phyloP scores from a whole-genome alignment of 208 protist genomes.

The Leptomonas seymouri region DNA sequence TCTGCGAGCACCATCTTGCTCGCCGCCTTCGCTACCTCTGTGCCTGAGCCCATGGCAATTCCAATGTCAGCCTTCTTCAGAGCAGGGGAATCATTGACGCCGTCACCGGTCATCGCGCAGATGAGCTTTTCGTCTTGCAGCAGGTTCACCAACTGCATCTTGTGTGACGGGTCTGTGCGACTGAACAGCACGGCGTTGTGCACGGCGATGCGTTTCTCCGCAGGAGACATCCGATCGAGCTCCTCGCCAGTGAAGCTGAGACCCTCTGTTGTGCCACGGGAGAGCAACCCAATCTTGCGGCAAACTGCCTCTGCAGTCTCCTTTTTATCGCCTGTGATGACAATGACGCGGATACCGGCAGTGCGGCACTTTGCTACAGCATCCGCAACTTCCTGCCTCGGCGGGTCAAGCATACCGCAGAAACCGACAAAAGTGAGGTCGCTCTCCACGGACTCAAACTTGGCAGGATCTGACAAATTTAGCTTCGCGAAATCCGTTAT shows the following conservation, averaged over 20 bases:
- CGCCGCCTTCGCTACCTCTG: slow-evolving; percentile 97
- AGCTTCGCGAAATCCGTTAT: slow-evolving; percentile 34
- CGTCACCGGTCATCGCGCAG: slow-evolving; percentile 92
- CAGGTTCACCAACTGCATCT: slow-evolving; percentile 86
- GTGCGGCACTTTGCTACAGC: slow-evolving; percentile 92
- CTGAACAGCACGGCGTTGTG: slow-evolving; percentile 79
- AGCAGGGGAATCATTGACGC: slow-evolving; percentile 96
- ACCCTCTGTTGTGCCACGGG: slow-evolving; percentile 29
- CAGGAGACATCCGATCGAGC: slow-evolving; percentile 65
- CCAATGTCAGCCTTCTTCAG: slow-evolving; percentile 99
- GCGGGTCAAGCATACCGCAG: slow-evolving; percentile 95
- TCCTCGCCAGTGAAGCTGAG: slow-evolving; percentile 78
- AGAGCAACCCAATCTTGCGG: slow-evolving; percentile 93
- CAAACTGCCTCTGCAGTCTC: slow-evolving; percentile 97
- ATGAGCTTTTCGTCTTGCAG: slow-evolving; percentile 86
- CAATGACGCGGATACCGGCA: slow-evolving; percentile 97
- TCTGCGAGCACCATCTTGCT: slow-evolving; percentile 96
- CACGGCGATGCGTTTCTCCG: slow-evolving; percentile 59
- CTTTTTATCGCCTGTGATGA: slow-evolving; percentile 98
- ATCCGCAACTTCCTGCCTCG: slow-evolving; percentile 85
- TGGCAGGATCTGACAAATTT: slow-evolving; percentile 54
- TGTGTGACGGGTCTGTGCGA: slow-evolving; percentile 84
- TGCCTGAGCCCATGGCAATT: slow-evolving; percentile 98
- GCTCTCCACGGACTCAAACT: slow-evolving; percentile 80
- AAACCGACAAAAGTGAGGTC: slow-evolving; percentile 91